Evolutionary conservation across 257 asterid species (phyloP).

Genomic region (Voacanga thouarsii): DNA sequence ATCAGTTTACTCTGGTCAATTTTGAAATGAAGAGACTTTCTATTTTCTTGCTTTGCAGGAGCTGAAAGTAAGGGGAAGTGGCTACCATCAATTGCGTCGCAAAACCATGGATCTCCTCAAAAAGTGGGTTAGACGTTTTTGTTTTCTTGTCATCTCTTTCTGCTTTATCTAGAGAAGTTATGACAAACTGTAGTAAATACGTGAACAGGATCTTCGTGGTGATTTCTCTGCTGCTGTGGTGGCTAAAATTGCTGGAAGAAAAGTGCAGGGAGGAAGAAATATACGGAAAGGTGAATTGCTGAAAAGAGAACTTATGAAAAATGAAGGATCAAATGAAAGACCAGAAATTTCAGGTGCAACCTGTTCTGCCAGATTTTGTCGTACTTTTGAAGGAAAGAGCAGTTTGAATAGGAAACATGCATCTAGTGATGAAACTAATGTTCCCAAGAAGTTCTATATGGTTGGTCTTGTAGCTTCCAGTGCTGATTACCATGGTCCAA

Average conservation of each 20-base stretch:
- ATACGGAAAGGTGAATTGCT: conserved; percentile 6
- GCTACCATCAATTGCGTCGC: conserved; percentile 5
- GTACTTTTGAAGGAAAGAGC: conserved; percentile 13
- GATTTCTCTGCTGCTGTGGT: conserved; percentile 12
- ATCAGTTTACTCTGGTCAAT: not conserved
- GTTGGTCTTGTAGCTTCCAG: conserved; percentile 12
- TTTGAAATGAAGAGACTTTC: not conserved
- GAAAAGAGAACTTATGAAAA: conserved; percentile 24
- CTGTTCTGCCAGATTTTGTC: conserved; percentile 10
- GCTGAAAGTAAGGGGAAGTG: conserved; percentile 21
- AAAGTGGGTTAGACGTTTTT: conserved; percentile 23
- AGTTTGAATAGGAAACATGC: conserved; percentile 7
- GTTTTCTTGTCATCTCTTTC: not conserved
- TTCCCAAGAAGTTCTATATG: not conserved
- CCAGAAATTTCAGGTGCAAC: conserved; percentile 28
- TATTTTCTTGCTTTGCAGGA: conserved; percentile 23
- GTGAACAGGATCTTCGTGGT: conserved; percentile 21
- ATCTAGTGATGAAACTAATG: not conserved
- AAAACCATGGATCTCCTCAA: conserved; percentile 23
- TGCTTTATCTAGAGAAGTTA: not conserved
- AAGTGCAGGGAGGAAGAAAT: conserved; percentile 36
- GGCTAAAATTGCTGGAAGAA: conserved; percentile 23
- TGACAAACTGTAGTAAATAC: not conserved
- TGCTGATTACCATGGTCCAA: conserved; percentile 23
- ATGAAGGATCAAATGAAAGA: conserved; percentile 25